Base-by-base conservation (phyloP, 495 filamentous ascomycete genomes). In the Aspergillus avenaceus region DNA sequence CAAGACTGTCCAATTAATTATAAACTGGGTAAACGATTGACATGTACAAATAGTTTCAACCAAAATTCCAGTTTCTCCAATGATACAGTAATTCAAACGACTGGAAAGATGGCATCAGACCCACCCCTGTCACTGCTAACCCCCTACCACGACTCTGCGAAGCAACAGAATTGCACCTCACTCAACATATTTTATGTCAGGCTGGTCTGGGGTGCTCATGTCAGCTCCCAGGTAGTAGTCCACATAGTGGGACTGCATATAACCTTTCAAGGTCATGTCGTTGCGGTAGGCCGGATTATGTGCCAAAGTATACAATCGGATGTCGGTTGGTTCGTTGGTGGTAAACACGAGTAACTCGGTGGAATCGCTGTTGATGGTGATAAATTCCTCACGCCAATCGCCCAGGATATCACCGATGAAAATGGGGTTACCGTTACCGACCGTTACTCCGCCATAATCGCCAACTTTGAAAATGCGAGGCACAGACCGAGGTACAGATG, bases 221-320 rank as follows among this genome's bases (percentile, higher is more conserved):
- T 23, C 44, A 12, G 11, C 8, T 3, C 44, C 44, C 8, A 47
- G 25, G 27, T 32, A 47, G 44, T 47, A 47, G 34, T 47, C 44
- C 25, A 47, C 44, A 13, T 47, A 28, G 14, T 23, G 14, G 19
- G 16, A 19, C 38, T 41, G 38, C 34, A 49, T 16, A 19, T 51
- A 51, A 0, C 49, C 49, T 21, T 51, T 44, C 11, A 44, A 16
- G 26, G 26, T 44, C 25, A 51, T 26, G 0, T 26, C 26, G 27
- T 51, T 51, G 18, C 49, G 49, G 37, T 51, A 51, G 5, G 49
- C 49, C 5, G 49, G 49, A 28, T 51, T 51, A 25, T 51, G 49
- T 19, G 21, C n/a, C 8, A 51, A 27, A 8, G 49, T 45, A n/a
- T 51, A 51, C 5, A 51, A 12, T 8, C 49, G 24, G 9, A 44